Evolutionary conservation across 169 alveolate species (phyloP), one percentile per base, ranked within the genome.

Genomic region (Eimeria maxima): DNA sequence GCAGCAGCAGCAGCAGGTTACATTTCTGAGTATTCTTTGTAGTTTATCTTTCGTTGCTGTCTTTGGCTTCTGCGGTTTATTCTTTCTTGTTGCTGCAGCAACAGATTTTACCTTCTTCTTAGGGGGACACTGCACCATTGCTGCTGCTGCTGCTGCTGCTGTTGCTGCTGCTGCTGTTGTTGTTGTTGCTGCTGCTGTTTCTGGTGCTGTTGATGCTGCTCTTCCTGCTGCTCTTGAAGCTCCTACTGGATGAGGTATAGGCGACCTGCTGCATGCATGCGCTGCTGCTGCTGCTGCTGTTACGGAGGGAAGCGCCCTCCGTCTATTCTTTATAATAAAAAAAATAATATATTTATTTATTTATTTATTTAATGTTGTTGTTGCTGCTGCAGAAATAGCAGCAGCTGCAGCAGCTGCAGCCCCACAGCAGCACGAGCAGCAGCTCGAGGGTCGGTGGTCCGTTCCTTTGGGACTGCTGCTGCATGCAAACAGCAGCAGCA

Each of bases 101-200:
- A 6, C 86, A 50, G 50, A 57, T 38, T 33, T 24, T 20, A 20
- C 42, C 20, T 74, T 74, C 57, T 74, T 74, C 86, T 74, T 74
- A 16, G 86, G 86, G 44, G 86, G 86, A 18, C 86, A 24, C 86
- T 74, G 86, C 86, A 74, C 86, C 86, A 74, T 74, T 74, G 50
- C 78, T 67, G 78, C 78, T 67, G 78, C 60, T 53, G 60, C 60
- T 53, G 60, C 3, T 53, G 60, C 3, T 53, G 60, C 60, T 53
- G 60, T 3, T 53, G 16, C 20, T 7, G 10, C 16, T 53, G 60
- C 60, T 53, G 60, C 3, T 53, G 60, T 3, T 53, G 60, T 1
- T 33, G 38, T 33, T 33, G 6, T 74, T 74, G 50, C 7, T 67
- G 78, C 78, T 67, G 78, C 3, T 53, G 60, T 3, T 53, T 7